Percentiles rank a stretch among this genome's conserved stretches.
Evolutionary conservation across 1,284 basidiomycete genomes (phyloP).

Genomic region (Entoloma clypeatum): DNA sequence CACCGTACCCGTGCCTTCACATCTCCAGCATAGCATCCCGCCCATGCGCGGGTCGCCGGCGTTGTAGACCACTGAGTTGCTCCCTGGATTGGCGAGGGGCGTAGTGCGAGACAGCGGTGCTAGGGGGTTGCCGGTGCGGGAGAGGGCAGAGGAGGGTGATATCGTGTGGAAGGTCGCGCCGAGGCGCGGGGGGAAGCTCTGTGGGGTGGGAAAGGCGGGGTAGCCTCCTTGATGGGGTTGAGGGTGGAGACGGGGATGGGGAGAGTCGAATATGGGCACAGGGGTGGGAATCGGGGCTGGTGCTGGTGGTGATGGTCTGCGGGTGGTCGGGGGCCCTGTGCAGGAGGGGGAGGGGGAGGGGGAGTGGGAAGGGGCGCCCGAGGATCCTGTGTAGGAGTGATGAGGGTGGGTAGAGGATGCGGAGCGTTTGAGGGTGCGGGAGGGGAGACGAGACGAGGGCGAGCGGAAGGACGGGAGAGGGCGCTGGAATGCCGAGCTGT

Average conservation of each 20-base stretch:
- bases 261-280: too few species aligned
- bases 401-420: background rate
- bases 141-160: too few species aligned
- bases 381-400: too few species aligned
- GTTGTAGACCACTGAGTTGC: conserved; percentile 44
- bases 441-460: too few species aligned
- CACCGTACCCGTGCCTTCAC: conserved; percentile 53
- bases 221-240: too few species aligned
- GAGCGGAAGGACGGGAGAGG: conserved; percentile 23
- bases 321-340: conserved; percentile 9
- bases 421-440: conserved; percentile 7
- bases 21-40: conserved; percentile 61
- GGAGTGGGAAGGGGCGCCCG: conserved; percentile 8
- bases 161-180: too few species aligned
- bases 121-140: too few species aligned
- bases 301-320: conserved; percentile 15
- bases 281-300: too few species aligned
- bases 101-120: too few species aligned
- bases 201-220: conserved; percentile 26
- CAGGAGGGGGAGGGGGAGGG: conserved; percentile 15
- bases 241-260: too few species aligned
- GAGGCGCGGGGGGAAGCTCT: too few species aligned
- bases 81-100: too few species aligned
- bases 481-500: conserved; percentile 37
- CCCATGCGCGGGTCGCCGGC: conserved; percentile 73